phyloP scores from a whole-genome alignment of 352 stramenopile species.

The Plasmopara muralis region DNA sequence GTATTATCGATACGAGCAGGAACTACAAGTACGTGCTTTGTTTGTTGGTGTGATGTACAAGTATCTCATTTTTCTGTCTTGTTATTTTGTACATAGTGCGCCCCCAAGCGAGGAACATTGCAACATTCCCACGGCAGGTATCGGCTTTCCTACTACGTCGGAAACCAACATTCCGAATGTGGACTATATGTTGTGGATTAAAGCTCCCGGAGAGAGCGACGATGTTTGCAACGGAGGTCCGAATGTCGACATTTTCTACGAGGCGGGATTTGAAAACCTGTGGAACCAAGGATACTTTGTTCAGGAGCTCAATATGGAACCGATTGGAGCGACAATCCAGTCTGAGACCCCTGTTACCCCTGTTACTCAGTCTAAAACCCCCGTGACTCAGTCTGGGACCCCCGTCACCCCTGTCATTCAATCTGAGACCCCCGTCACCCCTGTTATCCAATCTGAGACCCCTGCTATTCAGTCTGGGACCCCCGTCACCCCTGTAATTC shows the following conservation, averaged over 20 bases:
- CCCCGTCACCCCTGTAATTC: too few species aligned
- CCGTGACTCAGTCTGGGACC: too few species aligned
- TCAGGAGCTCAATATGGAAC: too few species aligned
- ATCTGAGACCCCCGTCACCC: too few species aligned
- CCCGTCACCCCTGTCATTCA: too few species aligned
- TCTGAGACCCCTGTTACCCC: too few species aligned
- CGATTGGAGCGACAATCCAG: too few species aligned
- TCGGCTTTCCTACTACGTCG: slow-evolving; percentile 42
- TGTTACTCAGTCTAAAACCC: too few species aligned
- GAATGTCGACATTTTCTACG: slow-evolving; percentile 46
- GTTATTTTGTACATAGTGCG: too few species aligned
- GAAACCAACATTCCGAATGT: slow-evolving; percentile 41
- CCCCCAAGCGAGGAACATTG: too few species aligned
- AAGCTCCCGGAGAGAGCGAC: slow-evolving; percentile 57
- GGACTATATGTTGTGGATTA: slow-evolving; percentile 68
- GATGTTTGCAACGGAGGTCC: slow-evolving; percentile 43
- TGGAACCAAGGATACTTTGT: slow-evolving; percentile 66
- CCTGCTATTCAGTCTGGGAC: too few species aligned
- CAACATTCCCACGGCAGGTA: slow-evolving; percentile 21
- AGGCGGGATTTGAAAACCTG: slow-evolving; percentile 39
- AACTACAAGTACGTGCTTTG: slow-evolving; percentile 37
- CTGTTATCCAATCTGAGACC: too few species aligned
- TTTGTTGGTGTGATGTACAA: slow-evolving; percentile 66
- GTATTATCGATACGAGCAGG: slow-evolving; percentile 58
- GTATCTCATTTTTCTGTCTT: background rate